phyloP scores from a whole-genome alignment of 73 alveolate genomes.

The Uronychia setigera region DNA sequence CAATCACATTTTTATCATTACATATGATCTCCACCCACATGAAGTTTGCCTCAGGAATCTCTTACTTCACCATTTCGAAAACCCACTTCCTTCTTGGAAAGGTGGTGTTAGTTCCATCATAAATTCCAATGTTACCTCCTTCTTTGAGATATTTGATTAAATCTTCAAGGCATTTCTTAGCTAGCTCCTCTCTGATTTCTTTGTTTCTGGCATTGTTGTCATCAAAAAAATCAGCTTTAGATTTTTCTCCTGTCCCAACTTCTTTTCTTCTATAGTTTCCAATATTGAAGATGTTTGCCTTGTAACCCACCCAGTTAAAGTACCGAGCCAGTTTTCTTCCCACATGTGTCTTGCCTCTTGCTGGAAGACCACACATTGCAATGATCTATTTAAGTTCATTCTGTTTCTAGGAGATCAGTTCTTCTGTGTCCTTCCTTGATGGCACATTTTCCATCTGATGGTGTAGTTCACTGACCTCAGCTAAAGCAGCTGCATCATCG shows the following conservation, averaged over 20 bases:
- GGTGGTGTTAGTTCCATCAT: conserved; percentile 55
- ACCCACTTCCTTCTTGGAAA: conserved; percentile 21
- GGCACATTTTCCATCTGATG: no score
- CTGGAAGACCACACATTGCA: conserved; percentile 66
- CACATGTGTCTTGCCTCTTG: conserved; percentile 68
- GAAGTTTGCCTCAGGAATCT: conserved; percentile 28
- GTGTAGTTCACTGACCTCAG: no score
- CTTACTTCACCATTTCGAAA: not conserved
- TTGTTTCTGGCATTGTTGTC: conserved; percentile 8
- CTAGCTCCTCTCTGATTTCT: conserved; percentile 24
- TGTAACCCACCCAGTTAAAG: conserved; percentile 62
- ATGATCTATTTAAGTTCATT: conserved; percentile 3
- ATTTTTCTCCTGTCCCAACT: conserved; percentile 32
- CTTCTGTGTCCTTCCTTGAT: no score
- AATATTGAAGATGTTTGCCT: conserved; percentile 48
- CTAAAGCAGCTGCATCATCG: no score
- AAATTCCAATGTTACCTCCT: conserved; percentile 51
- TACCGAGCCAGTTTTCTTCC: conserved; percentile 53
- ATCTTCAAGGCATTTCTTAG: conserved; percentile 21
- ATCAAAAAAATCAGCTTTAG: conserved; percentile 28
- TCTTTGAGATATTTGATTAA: conserved; percentile 19
- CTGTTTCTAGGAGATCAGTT: no score
- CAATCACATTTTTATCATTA: conserved; percentile 38
- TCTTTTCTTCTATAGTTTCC: conserved; percentile 35
- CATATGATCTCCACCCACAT: conserved; percentile 60